Base-by-base conservation (phyloP, 331 rosid species). In the Quercus tomentella region DNA sequence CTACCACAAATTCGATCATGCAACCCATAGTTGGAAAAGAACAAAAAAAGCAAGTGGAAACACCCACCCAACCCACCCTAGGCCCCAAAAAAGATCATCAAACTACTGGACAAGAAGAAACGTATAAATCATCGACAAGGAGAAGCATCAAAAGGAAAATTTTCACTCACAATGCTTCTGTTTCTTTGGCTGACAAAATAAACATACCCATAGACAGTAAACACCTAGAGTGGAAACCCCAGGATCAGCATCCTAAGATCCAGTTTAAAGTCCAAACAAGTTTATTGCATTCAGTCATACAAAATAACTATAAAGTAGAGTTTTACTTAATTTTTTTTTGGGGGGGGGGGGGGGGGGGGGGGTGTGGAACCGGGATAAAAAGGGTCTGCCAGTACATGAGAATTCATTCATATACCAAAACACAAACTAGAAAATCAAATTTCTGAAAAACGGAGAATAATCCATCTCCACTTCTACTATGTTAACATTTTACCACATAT, bases 401-500 rank as follows among this genome's bases (percentile, higher is more conserved):
- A 77, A 72, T 67, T 54, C 57, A 66, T 21, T 26, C 77, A n/a
- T 63, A 49, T 21, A 70, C 76, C 58, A 56, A 52, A 33, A 72
- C 58, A 49, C 54, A 33, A 81, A 28, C 62, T 52, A 45, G 72
- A 56, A 74, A 74, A 73, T 55, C 58, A 61, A 73, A 23, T 23
- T 49, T 54, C 60, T 28, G 57, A 71, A 74, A 33, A 74, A 33
- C 43, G 41, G 77, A 72, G 63, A 56, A 15, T 56, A 25, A 7
- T 12, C 37, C 68, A 68, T 66, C 57, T 63, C 67, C 73, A 66
- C 76, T 84, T 78, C 83, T 85, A 74, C 76, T 67, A 68, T 76
- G 79, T 65, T 87, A 82, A 82, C 80, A 80, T 62, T 63, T 82
- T 85, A 82, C 71, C 79, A 61, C 72, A 67, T 82, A 30, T 74